These are phyloP conservation scores for Podospora didyma DNA, from an alignment of 495 filamentous ascomycete genomes.

Conservation along the genomic window DNA sequence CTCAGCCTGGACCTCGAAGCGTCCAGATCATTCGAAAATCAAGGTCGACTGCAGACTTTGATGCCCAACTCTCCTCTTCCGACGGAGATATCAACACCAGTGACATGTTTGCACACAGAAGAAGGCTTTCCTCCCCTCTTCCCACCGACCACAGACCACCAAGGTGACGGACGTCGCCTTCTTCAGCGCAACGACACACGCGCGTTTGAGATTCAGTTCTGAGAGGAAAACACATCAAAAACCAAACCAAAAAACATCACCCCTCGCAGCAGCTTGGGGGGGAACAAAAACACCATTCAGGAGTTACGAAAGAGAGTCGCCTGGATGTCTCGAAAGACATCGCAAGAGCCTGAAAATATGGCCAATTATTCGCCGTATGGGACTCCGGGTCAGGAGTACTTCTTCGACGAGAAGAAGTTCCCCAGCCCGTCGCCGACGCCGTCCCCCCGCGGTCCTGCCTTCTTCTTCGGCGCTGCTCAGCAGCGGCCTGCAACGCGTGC, in stretches of 20 bases:
- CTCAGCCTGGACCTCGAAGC: constrained; percentile 23
- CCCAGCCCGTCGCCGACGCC: constrained; percentile 47
- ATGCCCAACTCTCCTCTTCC: constrained; percentile 23
- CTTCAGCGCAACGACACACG: constrained; percentile 44
- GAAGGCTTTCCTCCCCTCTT: constrained; percentile 46
- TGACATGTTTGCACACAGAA: constrained; percentile 50
- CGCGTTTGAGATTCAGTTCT: constrained; percentile 29
- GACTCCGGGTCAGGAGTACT: constrained; percentile 37
- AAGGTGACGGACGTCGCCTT: constrained; percentile 51
- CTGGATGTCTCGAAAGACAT: constrained; percentile 30
- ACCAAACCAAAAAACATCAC: constrained; percentile 11
- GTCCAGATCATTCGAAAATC: constrained; percentile 30
- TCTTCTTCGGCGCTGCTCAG: constrained; percentile 41
- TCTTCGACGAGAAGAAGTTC: constrained; percentile 38
- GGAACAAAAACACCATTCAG: constrained; percentile 9
- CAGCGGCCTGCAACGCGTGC: constrained; percentile 45
- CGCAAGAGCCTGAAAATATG: constrained; percentile 36
- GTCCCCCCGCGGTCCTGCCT: constrained; percentile 43
- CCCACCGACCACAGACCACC: constrained; percentile 54
- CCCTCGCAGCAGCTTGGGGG: constrained; percentile 21
- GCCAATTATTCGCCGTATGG: constrained; percentile 44
- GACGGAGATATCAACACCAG: constrained; percentile 33
- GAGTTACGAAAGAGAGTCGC: constrained; percentile 6
- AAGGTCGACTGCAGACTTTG: constrained; percentile 30
- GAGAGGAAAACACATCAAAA: constrained; percentile 18